Evolutionary conservation across 164 flowering plant genomes (phyloP).

Genomic region (Protea cynaroides): DNA sequence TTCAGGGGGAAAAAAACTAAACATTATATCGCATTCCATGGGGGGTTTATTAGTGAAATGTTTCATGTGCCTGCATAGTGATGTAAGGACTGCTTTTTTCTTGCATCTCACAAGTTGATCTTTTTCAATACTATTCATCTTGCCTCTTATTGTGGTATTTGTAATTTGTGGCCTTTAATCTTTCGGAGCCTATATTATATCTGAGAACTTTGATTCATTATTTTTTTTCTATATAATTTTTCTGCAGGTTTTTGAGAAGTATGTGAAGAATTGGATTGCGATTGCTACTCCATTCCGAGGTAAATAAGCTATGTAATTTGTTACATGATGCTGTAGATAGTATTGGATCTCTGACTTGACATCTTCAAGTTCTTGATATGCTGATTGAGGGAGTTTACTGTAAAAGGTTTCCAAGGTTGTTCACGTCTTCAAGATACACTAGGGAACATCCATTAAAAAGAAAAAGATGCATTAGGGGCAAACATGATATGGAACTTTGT

Average conservation of each 20-base stretch:
- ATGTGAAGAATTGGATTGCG: conserved; percentile 95
- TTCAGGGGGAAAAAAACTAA: conserved; percentile 86
- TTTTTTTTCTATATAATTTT: not conserved
- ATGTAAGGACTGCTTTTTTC: conserved; percentile 38
- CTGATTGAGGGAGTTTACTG: too few relatives aligned
- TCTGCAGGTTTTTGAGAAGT: conserved; percentile 84
- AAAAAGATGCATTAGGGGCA: too few relatives aligned
- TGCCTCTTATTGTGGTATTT: not conserved
- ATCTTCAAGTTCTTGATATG: too few relatives aligned
- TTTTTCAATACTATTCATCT: not conserved
- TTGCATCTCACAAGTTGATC: not conserved
- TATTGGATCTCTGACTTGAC: not conserved
- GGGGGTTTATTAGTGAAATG: conserved; percentile 97
- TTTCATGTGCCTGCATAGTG: conserved; percentile 80
- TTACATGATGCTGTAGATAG: not conserved
- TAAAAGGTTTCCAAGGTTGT: too few relatives aligned
- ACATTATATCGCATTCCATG: conserved; percentile 90
- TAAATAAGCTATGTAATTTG: conserved; percentile 17
- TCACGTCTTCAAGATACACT: too few relatives aligned
- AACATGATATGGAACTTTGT: too few relatives aligned
- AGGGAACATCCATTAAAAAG: too few relatives aligned
- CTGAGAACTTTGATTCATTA: not conserved
- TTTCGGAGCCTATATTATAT: not conserved
- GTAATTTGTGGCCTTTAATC: not conserved
- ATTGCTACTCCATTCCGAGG: conserved; percentile 97